Conservation (phyloP, 805 yeast genomes). For the Yarrowia keelungensis region DNA sequence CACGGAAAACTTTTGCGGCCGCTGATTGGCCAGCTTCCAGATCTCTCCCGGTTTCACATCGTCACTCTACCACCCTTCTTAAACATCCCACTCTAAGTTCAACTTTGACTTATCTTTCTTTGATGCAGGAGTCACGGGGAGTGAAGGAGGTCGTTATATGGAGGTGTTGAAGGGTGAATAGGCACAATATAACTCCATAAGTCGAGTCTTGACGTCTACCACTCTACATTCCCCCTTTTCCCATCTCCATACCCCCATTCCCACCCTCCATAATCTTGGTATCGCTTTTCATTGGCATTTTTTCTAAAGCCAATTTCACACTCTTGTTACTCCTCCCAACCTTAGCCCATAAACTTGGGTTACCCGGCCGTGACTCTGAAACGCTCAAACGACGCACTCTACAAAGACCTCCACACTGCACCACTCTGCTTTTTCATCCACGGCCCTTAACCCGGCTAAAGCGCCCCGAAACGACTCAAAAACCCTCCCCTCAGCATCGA, state of each 20-base stretch:
- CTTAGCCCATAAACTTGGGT: constrained; percentile 5
- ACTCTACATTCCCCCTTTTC: too few species aligned
- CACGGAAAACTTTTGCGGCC: not conserved
- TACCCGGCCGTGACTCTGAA: constrained; percentile 30
- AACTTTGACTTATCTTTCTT: constrained; percentile 6
- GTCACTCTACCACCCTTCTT: not conserved
- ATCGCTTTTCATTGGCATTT: not conserved
- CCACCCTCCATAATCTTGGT: too few species aligned
- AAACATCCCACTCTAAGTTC: constrained; percentile 5
- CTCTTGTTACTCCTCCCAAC: constrained; percentile 24
- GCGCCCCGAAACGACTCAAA: not conserved
- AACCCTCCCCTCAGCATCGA: not conserved
- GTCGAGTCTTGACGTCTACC: too few species aligned
- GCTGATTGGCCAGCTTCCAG: not conserved
- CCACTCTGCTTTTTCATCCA: constrained; percentile 2
- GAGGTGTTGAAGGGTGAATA: too few species aligned
- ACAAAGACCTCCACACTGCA: constrained; percentile 16
- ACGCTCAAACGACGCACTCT: constrained; percentile 38
- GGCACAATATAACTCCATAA: too few species aligned
- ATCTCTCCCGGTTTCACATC: too few species aligned
- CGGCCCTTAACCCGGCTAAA: not conserved
- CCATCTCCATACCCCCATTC: too few species aligned
- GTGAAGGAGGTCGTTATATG: not conserved
- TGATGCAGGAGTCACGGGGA: constrained; percentile 28
- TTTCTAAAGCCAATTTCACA: not conserved